Evolutionary conservation across 331 rosid genomes (phyloP), one percentile per base, ranked within the genome.

Genomic region (Quercus lobata): DNA sequence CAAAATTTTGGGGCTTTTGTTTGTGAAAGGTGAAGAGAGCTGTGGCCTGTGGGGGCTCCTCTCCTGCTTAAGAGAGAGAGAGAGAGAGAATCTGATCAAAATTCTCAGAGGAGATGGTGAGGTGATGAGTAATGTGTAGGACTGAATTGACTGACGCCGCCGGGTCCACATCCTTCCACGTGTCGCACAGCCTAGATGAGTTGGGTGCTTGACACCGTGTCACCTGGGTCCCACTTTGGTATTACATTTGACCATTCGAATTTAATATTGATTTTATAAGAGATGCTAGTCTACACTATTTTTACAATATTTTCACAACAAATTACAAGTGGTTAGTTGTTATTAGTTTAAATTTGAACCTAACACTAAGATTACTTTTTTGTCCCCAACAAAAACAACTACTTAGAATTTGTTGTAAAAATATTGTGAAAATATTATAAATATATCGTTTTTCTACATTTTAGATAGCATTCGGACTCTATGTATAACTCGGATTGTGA

Each of bases 141-240:
- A 25, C 71, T 62, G 58, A 30, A 19, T 49, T 76, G 30, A 34
- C 77, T 76, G 83, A 30, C 54, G 78, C 81, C 79, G 76, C 82
- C 85, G 83, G 85, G 78, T 69, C 89, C 76, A 60, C 79, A 18
- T 2, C 1, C 21, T 56, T 77, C 81, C 77, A 83, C 72, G 85
- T 74, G 83, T 75, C 55, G 30, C 66, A 21, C 18, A 7, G 10
- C 57, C 5, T 56, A 62, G 44, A 72, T 58, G 24, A 3, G 29
- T 10, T 68, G 18, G 72, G 8, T 60, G 32, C 29, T 22, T 29
- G 34, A 22, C 68, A 25, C 34, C 32, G 32, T 60, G 68, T 60
- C 34, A 60, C 8, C 14, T 10, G 34, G 25, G 68, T 27, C 16
- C 66, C 0, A 49, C 18, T 49, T 49, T 11, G 54, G 54, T 12